Evolutionary conservation across 2,329 filamentous ascomycete species (phyloP).

Genomic region (Xylariaceae sp.): DNA sequence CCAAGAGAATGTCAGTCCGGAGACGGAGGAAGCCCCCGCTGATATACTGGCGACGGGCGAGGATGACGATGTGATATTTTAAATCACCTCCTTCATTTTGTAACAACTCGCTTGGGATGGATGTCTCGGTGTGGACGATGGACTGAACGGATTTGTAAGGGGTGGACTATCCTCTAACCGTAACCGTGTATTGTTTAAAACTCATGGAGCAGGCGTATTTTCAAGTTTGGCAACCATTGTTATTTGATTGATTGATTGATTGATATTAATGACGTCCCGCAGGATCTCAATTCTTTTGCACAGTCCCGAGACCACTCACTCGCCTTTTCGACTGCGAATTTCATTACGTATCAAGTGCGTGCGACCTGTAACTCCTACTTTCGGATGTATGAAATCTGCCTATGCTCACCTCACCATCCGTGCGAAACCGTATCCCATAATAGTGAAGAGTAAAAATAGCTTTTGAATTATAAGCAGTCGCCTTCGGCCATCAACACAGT

Average conservation of each 20-base stretch:
- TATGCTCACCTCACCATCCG: too few relatives aligned
- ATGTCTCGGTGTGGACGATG: not conserved
- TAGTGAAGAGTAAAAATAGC: too few relatives aligned
- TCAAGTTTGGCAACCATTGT: conserved; percentile 5
- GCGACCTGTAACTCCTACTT: too few relatives aligned
- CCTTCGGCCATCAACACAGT: too few relatives aligned
- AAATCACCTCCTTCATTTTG: too few relatives aligned
- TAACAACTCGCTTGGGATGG: not conserved
- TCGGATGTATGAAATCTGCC: too few relatives aligned
- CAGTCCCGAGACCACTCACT: too few relatives aligned
- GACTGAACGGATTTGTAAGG: not conserved
- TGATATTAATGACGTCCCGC: conserved; percentile 3
- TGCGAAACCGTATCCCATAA: too few relatives aligned
- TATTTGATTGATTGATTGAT: too few relatives aligned
- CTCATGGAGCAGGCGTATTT: conserved; percentile 14
- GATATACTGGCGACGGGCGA: conserved; percentile 72
- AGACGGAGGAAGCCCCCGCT: conserved; percentile 40
- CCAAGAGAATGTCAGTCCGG: conserved; percentile 34
- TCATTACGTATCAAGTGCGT: too few relatives aligned
- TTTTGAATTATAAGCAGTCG: too few relatives aligned
- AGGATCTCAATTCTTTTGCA: not conserved
- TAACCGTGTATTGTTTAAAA: conserved; percentile 14
- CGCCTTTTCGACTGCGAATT: too few relatives aligned
- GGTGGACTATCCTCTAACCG: not conserved
- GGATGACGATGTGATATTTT: conserved; percentile 85